Evolutionary conservation across 768 basidiomycete genomes (phyloP), one percentile per base, ranked within the genome.

Genomic region (Mycena vitilis): DNA sequence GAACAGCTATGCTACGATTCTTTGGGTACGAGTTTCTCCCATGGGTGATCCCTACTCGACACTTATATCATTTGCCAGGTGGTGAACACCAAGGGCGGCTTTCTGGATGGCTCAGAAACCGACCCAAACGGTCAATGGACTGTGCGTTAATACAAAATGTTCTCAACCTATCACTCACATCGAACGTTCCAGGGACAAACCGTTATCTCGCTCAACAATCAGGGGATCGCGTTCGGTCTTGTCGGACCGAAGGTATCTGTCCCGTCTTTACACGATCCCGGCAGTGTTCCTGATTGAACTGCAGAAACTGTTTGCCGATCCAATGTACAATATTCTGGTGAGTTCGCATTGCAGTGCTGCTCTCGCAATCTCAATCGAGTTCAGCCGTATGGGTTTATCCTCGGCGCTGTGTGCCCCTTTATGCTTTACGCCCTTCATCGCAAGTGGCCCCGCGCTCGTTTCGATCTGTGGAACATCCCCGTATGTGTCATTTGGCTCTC

Each of bases 101-200:
- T 70, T 37, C 63, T 76, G 9, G 56, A 70, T 38, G 75, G 75
- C 23, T 38, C 62, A 7, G 68, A 62, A 30, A 40, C 48, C 16
- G 75, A 76, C 56, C 75, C 75, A 5, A 76, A 76, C 61, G 64
- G 71, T 34, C 75, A 76, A 52, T 76, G 75, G 75, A 76, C 75
- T 13, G 74, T 73, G 44, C 23, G 71, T 71, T 44, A 37, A 4
- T 5, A 30, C 12, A 10, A 49, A 49, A 8, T 5, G 13, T n/a
- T 44, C 15, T 7, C 20, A 13, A 11, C 8, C 3, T 30, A 11
- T 12, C 5, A 30, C 59, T 66, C 36, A 66, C 22, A 18, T 15
- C 2, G 8, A 4, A 4, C 15, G 7, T 40, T 10, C 6, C 40
- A 75, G 74, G 75, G 75, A 37, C 73, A 74, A 72, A 73, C 63